phyloP scores from a whole-genome alignment of 139 green algal genomes.

The Tetradesmus lagerheimii region DNA sequence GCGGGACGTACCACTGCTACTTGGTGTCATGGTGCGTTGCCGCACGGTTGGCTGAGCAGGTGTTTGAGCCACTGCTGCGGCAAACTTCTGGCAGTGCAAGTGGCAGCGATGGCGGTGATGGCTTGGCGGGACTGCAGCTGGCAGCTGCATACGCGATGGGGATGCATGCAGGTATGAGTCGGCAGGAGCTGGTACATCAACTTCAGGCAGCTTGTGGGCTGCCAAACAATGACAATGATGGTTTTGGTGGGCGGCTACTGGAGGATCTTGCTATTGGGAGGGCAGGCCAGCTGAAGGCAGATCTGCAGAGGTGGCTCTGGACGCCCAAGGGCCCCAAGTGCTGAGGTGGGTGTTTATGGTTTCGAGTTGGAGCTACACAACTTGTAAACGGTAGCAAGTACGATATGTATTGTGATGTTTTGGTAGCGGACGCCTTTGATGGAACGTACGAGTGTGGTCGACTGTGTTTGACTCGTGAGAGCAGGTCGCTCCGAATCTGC shows the following conservation, averaged over 20 bases:
- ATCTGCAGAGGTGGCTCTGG: neutral
- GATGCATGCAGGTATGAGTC: neutral
- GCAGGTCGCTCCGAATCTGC: neutral
- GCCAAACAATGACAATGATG: neutral
- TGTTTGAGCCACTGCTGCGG: slow-evolving; percentile 3
- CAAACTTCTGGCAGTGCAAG: neutral
- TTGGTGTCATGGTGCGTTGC: slow-evolving; percentile 16
- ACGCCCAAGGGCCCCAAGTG: neutral
- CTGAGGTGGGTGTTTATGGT: neutral
- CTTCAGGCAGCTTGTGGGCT: neutral
- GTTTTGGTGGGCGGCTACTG: neutral
- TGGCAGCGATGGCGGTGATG: neutral
- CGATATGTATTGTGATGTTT: neutral
- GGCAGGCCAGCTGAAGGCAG: neutral
- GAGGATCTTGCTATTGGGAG: neutral
- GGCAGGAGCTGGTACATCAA: neutral
- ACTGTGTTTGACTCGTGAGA: neutral
- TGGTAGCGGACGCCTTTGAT: neutral
- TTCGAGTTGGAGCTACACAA: neutral
- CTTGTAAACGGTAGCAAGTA: neutral
- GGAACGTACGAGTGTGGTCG: neutral
- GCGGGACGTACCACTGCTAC: slow-evolving; percentile 37
- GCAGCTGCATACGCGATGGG: neutral
- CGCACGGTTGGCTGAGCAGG: neutral
- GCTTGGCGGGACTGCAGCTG: neutral